Evolutionary conservation across 1,139 yeast species (phyloP).

Genomic region (Ogataea hybrid): DNA sequence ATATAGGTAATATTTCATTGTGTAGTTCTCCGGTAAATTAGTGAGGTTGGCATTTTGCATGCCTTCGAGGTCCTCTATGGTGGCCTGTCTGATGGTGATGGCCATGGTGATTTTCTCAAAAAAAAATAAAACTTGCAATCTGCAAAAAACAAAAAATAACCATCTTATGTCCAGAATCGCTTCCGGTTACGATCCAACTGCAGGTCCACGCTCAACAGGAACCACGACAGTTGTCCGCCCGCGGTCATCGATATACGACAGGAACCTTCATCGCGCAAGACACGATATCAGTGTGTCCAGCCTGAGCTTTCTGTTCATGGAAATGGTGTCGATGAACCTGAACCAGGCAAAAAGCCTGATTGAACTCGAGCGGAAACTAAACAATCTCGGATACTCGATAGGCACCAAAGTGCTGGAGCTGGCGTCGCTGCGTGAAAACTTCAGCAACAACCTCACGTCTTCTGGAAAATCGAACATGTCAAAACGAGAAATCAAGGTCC

Average conservation of each 20-base stretch:
- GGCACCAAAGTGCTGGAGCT: conserved; percentile 62
- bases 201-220: conserved; percentile 30
- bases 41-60: conserved; percentile 96
- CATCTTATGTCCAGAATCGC: conserved; percentile 3
- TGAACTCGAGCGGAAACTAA: conserved; percentile 73
- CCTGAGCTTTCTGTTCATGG: conserved; percentile 69
- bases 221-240: conserved; percentile 12
- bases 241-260: conserved; percentile 56
- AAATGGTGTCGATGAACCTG: conserved; percentile 67
- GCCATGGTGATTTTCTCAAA: conserved; percentile 47
- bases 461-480: conserved; percentile 63
- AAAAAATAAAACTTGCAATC: background rate
- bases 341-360: conserved; percentile 65
- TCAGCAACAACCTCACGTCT: conserved; percentile 45
- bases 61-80: conserved; percentile 81
- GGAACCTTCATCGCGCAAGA: conserved; percentile 60
- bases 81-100: conserved; percentile 86
- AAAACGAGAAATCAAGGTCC: conserved; percentile 67
- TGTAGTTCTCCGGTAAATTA: conserved; percentile 93
- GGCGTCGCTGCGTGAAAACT: conserved; percentile 49
- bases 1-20: conserved; percentile 87
- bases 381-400: conserved; percentile 70
- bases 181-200: conserved; percentile 28
- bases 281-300: conserved; percentile 68
- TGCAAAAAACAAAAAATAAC: background rate